Conservation (phyloP, 495 filamentous ascomycete species). For the Mytilinidion resinicola region DNA sequence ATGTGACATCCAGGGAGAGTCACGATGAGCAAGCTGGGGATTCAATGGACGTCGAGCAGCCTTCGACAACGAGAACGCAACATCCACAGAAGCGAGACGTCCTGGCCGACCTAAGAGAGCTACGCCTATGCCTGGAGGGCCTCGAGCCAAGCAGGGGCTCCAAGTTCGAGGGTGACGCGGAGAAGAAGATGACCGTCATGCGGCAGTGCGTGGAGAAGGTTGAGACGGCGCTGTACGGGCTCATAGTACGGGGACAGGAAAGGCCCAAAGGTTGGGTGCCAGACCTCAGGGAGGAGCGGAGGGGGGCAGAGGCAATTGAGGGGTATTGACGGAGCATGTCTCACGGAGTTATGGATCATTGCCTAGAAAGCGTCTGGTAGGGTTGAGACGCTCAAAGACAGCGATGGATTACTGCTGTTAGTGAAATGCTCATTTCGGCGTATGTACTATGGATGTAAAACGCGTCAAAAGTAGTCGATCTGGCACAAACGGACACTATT, state of each 20-base stretch:
- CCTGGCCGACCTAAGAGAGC: constrained; percentile 64
- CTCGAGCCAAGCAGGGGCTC: constrained; percentile 45
- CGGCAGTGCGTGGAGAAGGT: constrained; percentile 86
- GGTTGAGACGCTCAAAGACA: too few species aligned
- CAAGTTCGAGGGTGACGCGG: constrained; percentile 54
- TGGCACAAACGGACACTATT: too few species aligned
- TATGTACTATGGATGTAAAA: too few species aligned
- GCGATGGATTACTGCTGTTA: too few species aligned
- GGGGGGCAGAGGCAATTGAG: constrained; percentile 14
- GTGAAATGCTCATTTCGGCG: too few species aligned
- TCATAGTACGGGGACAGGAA: constrained; percentile 79
- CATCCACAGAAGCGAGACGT: constrained; percentile 46
- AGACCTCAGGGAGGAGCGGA: constrained; percentile 51
- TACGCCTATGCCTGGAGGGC: constrained; percentile 67
- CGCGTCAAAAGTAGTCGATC: too few species aligned
- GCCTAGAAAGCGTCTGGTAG: neutral
- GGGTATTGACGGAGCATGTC: constrained; percentile 13
- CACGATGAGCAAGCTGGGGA: neutral
- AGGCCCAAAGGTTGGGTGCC: constrained; percentile 89
- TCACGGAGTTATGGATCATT: neutral
- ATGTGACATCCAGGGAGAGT: neutral
- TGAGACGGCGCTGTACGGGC: constrained; percentile 79
- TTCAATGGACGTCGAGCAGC: neutral
- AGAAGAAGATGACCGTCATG: constrained; percentile 85
- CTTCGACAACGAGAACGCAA: constrained; percentile 11